phyloP scores from a whole-genome alignment of 2,329 filamentous ascomycete species.

The Leptoxyphium fumago region DNA sequence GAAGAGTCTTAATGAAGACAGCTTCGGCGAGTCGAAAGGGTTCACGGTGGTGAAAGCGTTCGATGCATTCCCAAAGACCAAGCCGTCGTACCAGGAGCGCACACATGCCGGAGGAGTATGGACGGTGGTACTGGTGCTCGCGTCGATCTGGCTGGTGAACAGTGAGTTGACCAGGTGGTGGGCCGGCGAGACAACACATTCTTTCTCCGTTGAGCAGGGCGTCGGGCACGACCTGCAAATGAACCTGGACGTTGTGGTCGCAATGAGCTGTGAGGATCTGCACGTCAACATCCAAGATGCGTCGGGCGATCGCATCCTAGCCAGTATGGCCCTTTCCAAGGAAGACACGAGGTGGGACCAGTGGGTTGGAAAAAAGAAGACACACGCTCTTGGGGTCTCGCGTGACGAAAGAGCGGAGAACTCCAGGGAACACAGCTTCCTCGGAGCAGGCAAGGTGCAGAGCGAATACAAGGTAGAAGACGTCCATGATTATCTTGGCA shows the following conservation, averaged over 20 bases:
- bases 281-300: conserved; percentile 97
- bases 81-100: conserved; percentile 76
- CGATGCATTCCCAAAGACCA: conserved; percentile 96
- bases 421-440: conserved; percentile 47
- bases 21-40: conserved; percentile 59
- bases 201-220: conserved; percentile 86
- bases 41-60: conserved; percentile 59
- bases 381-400: conserved; percentile 38
- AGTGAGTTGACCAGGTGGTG: conserved; percentile 74
- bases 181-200: conserved; percentile 68
- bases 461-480: conserved; percentile 57
- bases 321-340: conserved; percentile 55
- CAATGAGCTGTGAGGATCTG: conserved; percentile 77
- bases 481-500: conserved; percentile 76
- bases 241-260: conserved; percentile 85
- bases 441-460: conserved; percentile 20
- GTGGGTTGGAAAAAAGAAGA: conserved; percentile 62
- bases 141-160: conserved; percentile 62
- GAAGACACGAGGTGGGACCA: conserved; percentile 69
- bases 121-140: conserved; percentile 66
- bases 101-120: conserved; percentile 83
- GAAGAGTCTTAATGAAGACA: conserved; percentile 57
- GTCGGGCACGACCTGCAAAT: conserved; percentile 79
- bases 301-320: conserved; percentile 78
- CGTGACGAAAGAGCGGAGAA: conserved; percentile 41